Evolutionary conservation across 1,284 basidiomycete species (phyloP), one percentile per base, ranked within the genome.

Genomic region (Microbotryum scabiosae): DNA sequence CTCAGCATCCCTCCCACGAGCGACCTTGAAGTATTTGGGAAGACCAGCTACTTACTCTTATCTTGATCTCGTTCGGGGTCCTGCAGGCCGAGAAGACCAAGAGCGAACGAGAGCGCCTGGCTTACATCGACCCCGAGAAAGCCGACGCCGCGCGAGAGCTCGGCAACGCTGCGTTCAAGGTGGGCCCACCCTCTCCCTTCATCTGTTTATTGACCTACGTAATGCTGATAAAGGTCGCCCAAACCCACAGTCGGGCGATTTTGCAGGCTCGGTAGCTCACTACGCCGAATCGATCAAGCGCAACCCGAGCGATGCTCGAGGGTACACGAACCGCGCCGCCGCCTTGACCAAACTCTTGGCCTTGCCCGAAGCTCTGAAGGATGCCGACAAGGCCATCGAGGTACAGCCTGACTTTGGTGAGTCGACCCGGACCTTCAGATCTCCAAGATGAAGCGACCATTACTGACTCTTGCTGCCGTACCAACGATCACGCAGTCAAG

Each of bases 281-380:
- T 99, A 98, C 78, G 84, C 87, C 16, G 96, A 99, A 78, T 87
- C 90, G 64, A 96, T 98, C 80, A 97, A 97, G 79, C 86, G 96
- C 57, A 85, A 90, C 71, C 96, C 96, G 48, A 75, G 77, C 41
- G 94, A 99, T 73, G 84, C 96, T 12, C 82, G 87, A 67, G 91
- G 89, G 18, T 98, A 96, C 80, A 97, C 93, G 74, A 99, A 99
- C 80, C 86, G 96, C 59, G 90, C 96, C 20, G 88, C 91, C 36
- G 93, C 92, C 23, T 97, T 97, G 78, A 91, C 88, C 75, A 98
- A 98, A 78, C 84, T 99, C 30, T 82, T 83, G 45, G 96, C 96
- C 3, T 77, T 97, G 23, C 89, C 93, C 12, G 96, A 99, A 75
- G 96, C 94, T 2, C 82, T 98, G 72, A 97, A 97, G 77, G 96